These are phyloP conservation scores for Pythium monospermum DNA, from an alignment of 352 stramenopile genomes.

Conservation along the genomic window DNA sequence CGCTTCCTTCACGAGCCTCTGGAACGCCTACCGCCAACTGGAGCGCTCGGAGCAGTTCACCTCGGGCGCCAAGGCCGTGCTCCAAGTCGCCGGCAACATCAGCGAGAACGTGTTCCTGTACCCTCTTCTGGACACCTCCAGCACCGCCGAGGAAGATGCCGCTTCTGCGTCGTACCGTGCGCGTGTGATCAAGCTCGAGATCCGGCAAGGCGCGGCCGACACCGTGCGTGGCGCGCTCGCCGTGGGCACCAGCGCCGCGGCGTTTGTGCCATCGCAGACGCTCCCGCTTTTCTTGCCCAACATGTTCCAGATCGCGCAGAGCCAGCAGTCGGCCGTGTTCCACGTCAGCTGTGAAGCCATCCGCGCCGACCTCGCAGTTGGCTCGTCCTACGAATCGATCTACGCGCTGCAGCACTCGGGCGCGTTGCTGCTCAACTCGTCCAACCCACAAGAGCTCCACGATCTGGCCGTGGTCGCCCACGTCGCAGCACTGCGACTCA, in stretches of 20 bases:
- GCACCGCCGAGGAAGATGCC: conserved; percentile 4
- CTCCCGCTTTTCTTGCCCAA: conserved; percentile 71
- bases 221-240: conserved; percentile 57
- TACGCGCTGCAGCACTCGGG: conserved; percentile 70
- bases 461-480: conserved; percentile 75
- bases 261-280: conserved; percentile 63
- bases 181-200: conserved; percentile 59
- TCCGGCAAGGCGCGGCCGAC: conserved; percentile 45
- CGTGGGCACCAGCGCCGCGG: conserved; percentile 39
- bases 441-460: conserved; percentile 66
- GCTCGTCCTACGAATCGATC: conserved; percentile 56
- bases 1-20: conserved; percentile 18
- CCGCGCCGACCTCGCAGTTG: conserved; percentile 45
- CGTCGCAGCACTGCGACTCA: conserved; percentile 50
- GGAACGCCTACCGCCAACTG: conserved; percentile 30
- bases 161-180: conserved; percentile 28
- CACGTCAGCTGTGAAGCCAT: conserved; percentile 60
- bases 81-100: conserved; percentile 49
- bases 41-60: conserved; percentile 41
- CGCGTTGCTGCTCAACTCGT: conserved; percentile 65
- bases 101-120: conserved; percentile 66
- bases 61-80: conserved; percentile 49
- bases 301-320: conserved; percentile 56
- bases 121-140: conserved; percentile 36
- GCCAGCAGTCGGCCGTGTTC: conserved; percentile 37